Evolutionary conservation across 2,329 filamentous ascomycete genomes (phyloP).

Genomic region (Epichloe typhina): DNA sequence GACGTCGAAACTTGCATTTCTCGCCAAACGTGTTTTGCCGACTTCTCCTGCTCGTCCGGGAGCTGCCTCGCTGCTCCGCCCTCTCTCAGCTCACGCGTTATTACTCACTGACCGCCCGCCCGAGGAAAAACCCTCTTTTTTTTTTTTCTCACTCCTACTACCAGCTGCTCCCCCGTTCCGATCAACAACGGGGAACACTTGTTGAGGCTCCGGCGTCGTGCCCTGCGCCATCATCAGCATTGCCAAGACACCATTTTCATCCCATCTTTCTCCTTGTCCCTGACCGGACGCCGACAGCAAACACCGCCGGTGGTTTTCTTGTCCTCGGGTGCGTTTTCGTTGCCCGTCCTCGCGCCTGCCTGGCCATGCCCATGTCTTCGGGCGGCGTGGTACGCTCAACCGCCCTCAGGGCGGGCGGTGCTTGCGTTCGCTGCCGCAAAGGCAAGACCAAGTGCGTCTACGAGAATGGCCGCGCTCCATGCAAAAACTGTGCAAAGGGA

Average conservation of each 20-base stretch:
- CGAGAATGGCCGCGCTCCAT: conserved; percentile 47
- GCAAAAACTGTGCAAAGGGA: conserved; percentile 50
- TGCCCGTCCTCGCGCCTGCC: background rate
- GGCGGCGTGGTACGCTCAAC: conserved; percentile 39
- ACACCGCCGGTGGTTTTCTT: conserved; percentile 1
- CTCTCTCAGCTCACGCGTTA: conserved; percentile 2
- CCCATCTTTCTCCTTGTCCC: conserved; percentile 1
- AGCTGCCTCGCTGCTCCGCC: conserved; percentile 1
- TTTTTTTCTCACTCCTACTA: background rate
- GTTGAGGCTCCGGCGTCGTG: conserved; percentile 3
- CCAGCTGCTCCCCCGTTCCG: conserved; percentile 1
- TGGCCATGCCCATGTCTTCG: conserved; percentile 26
- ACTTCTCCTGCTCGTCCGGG: background rate
- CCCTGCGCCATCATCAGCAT: conserved; percentile 4
- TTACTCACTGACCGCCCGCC: background rate
- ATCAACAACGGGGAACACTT: conserved; percentile 1
- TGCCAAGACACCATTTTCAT: background rate
- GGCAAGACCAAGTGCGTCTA: conserved; percentile 53
- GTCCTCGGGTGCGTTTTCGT: background rate
- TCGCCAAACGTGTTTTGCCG: background rate
- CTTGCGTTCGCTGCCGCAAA: conserved; percentile 50
- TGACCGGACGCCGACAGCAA: conserved; percentile 1
- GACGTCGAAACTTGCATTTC: background rate
- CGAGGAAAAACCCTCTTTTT: conserved; percentile 2
- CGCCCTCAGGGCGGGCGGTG: conserved; percentile 46